Evolutionary conservation across 106 monocot genomes (phyloP).

Genomic region (Platanthera zijinensis): DNA sequence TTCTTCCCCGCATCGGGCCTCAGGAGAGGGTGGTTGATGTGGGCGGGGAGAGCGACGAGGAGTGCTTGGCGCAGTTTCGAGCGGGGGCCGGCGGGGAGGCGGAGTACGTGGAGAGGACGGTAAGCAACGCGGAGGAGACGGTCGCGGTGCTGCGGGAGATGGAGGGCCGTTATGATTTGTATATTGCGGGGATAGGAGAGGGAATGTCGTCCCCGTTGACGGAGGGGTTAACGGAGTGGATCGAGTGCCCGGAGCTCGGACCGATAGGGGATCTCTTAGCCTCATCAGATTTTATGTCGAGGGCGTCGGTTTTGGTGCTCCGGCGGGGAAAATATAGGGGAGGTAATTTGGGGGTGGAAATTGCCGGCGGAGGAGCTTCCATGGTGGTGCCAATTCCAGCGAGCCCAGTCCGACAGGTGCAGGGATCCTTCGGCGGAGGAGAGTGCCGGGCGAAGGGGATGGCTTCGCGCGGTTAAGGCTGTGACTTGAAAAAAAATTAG

Average conservation of each 20-base stretch:
- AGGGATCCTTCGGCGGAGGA: not conserved
- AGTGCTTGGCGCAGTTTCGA: slow-evolving; percentile 23
- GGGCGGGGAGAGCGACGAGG: slow-evolving; percentile 20
- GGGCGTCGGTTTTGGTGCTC: slow-evolving; percentile 31
- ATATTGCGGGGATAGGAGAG: slow-evolving; percentile 26
- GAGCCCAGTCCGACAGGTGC: not conserved
- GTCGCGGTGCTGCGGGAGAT: slow-evolving; percentile 20
- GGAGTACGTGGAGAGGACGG: slow-evolving; percentile 16
- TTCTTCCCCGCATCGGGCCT: not conserved
- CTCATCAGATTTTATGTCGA: slow-evolving; percentile 20
- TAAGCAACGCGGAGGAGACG: slow-evolving; percentile 28
- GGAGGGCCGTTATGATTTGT: slow-evolving; percentile 21
- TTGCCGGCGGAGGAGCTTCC: not conserved
- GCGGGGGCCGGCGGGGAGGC: slow-evolving; percentile 6
- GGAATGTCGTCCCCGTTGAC: slow-evolving; percentile 13
- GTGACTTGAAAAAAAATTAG: too few species aligned
- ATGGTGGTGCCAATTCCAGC: not conserved
- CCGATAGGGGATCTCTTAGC: slow-evolving; percentile 26
- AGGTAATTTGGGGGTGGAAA: not conserved
- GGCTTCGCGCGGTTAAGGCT: too few species aligned
- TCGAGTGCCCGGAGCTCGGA: slow-evolving; percentile 35
- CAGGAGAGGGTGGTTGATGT: not conserved
- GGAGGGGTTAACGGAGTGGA: slow-evolving; percentile 29
- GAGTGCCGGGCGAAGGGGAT: too few species aligned
- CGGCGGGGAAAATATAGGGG: slow-evolving; percentile 9